Evolutionary conservation across 1,284 basidiomycete species (phyloP).

Genomic region (Ustilago crameri): DNA sequence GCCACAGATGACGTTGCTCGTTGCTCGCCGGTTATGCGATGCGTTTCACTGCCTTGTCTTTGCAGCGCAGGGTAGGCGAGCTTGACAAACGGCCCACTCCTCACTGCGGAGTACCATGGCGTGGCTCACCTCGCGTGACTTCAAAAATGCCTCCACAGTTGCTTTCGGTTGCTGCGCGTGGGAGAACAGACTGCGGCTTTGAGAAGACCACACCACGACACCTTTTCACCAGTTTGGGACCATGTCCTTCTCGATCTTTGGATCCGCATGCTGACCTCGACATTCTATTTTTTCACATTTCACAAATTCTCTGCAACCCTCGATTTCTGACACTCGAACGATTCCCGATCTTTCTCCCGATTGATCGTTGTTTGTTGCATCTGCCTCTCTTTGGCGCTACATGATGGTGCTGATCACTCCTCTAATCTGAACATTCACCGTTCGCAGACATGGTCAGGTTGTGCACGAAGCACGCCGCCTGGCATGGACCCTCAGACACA

Average conservation of each 20-base stretch:
- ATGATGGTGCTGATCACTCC: background rate
- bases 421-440: background rate
- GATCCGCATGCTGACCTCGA: slow-evolving; percentile 40
- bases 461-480: slow-evolving; percentile 45
- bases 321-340: background rate
- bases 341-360: background rate
- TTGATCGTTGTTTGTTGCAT: background rate
- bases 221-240: background rate
- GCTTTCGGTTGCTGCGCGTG: too few relatives aligned
- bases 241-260: slow-evolving; percentile 9
- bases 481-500: slow-evolving; percentile 54
- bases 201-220: background rate
- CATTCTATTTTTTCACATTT: slow-evolving; percentile 8
- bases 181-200: background rate
- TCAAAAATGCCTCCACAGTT: too few relatives aligned
- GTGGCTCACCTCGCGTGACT: too few relatives aligned
- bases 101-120: too few relatives aligned
- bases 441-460: slow-evolving; percentile 36
- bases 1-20: too few relatives aligned
- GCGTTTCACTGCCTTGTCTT: too few relatives aligned
- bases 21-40: too few relatives aligned
- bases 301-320: slow-evolving; percentile 10
- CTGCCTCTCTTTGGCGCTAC: background rate
- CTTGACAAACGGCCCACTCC: too few relatives aligned
- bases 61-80: too few relatives aligned